Conservation (phyloP, 352 stramenopile species). For the Globisporangium okanoganense region DNA sequence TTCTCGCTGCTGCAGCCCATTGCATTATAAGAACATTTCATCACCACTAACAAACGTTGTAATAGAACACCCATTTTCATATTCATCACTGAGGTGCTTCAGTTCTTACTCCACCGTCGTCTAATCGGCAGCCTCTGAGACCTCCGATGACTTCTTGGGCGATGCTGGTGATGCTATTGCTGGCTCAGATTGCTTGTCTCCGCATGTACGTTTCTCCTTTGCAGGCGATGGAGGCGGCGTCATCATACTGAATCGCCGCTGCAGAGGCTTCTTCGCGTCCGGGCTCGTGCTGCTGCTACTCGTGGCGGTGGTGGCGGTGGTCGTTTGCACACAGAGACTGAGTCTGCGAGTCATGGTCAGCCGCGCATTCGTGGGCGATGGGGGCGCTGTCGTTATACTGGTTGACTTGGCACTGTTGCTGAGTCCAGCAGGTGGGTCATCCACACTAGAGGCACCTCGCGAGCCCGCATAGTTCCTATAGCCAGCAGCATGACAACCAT, state of each 20-base stretch:
- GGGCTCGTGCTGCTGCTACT: conserved; percentile 6
- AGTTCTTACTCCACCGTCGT: no score
- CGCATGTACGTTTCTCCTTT: no score
- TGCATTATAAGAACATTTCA: conserved; percentile 44
- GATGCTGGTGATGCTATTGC: neutral
- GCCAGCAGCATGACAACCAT: neutral
- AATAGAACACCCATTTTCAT: conserved; percentile 4
- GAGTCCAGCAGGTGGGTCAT: neutral
- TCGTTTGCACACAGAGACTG: conserved; percentile 41
- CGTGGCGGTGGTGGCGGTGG: neutral
- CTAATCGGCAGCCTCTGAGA: no score
- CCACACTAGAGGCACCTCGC: conserved; percentile 6
- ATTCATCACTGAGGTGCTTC: neutral
- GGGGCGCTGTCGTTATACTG: conserved; percentile 1
- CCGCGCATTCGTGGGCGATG: conserved; percentile 14
- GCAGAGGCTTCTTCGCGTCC: conserved; percentile 24
- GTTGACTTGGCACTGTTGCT: neutral
- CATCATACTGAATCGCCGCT: conserved; percentile 39
- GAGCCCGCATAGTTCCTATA: conserved; percentile 64
- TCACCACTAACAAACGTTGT: neutral
- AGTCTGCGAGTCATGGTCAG: conserved; percentile 26
- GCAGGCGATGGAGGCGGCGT: conserved; percentile 9
- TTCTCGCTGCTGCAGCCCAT: conserved; percentile 93
- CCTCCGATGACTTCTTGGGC: neutral
- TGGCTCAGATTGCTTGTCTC: conserved; percentile 1